phyloP scores from a whole-genome alignment of 2,329 filamentous ascomycete species.

The Elsinoe ampelina region DNA sequence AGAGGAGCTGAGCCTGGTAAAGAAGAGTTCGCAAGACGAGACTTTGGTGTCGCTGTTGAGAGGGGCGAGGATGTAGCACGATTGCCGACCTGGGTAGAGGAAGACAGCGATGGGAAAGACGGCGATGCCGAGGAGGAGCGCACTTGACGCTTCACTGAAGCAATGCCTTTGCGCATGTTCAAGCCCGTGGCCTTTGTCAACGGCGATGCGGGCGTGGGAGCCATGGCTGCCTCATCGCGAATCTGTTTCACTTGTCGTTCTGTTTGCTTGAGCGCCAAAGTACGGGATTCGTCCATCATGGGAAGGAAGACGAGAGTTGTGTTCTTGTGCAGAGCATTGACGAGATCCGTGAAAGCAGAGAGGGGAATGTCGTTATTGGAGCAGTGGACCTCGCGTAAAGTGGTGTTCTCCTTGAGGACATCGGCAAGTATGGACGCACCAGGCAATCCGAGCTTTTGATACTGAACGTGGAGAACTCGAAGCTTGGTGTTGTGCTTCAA shows the following conservation, averaged over 20 bases:
- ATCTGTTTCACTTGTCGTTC: conserved; percentile 47
- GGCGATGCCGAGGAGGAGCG: conserved; percentile 24
- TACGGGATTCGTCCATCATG: conserved; percentile 52
- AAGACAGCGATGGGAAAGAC: conserved; percentile 20
- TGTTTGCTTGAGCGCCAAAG: conserved; percentile 51
- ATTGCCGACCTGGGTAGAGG: background rate
- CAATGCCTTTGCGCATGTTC: conserved; percentile 25
- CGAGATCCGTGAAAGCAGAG: conserved; percentile 59
- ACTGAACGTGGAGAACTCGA: conserved; percentile 53
- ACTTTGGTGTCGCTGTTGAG: conserved; percentile 13
- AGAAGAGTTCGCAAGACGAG: conserved; percentile 16
- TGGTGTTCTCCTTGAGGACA: conserved; percentile 55
- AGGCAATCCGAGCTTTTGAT: conserved; percentile 60
- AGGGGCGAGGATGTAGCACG: conserved; percentile 16
- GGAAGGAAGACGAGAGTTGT: conserved; percentile 53
- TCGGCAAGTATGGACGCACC: conserved; percentile 61
- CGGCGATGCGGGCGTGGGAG: conserved; percentile 18
- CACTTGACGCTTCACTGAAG: conserved; percentile 25
- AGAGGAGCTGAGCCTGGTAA: conserved; percentile 20
- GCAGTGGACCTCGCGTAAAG: conserved; percentile 57
- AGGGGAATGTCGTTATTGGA: conserved; percentile 63
- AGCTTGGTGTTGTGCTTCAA: conserved; percentile 55
- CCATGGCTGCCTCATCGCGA: conserved; percentile 30
- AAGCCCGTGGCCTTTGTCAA: conserved; percentile 16
- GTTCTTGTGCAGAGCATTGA: conserved; percentile 60